Evolutionary conservation across 108 stramenopile genomes (phyloP).

Genomic region (Mediolabrus comicus): DNA sequence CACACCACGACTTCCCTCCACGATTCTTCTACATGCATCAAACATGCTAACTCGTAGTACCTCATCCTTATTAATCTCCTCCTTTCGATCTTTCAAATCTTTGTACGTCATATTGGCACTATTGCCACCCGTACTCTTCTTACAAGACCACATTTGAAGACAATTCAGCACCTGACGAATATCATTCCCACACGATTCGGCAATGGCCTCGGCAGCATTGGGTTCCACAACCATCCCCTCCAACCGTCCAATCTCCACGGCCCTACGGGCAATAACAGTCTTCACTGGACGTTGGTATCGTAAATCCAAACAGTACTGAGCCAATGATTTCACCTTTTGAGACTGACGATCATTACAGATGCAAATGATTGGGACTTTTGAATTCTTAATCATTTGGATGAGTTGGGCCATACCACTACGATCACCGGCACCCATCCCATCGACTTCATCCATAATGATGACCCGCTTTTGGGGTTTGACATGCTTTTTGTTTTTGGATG

Average conservation of each 20-base stretch:
- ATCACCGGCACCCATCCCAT: conserved; percentile 97
- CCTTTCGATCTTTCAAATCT: conserved; percentile 73
- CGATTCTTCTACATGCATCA: conserved; percentile 83
- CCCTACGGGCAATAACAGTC: conserved; percentile 69
- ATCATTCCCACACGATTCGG: conserved; percentile 95
- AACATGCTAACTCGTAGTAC: conserved; percentile 89
- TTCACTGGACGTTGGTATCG: conserved; percentile 83
- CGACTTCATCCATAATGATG: conserved; percentile 99
- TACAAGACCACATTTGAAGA: conserved; percentile 95
- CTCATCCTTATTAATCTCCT: conserved; percentile 83
- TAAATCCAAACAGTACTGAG: conserved; percentile 95
- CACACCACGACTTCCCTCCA: conserved; percentile 77
- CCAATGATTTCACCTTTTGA: conserved; percentile 82
- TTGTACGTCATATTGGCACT: conserved; percentile 68
- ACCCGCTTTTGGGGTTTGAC: conserved; percentile 50
- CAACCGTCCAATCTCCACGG: conserved; percentile 71
- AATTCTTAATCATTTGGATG: conserved; percentile 95
- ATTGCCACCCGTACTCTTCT: conserved; percentile 31
- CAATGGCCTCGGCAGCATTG: conserved; percentile 95
- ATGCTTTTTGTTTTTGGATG: conserved; percentile 7
- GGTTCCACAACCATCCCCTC: conserved; percentile 84
- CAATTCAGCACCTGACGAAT: conserved; percentile 93
- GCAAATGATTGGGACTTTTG: conserved; percentile 95
- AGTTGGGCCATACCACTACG: conserved; percentile 91
- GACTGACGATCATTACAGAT: conserved; percentile 98